Percentiles rank a stretch among this genome's conserved stretches.
Evolutionary conservation across 495 filamentous ascomycete genomes (phyloP).

Genomic region (Niebla homalea): DNA sequence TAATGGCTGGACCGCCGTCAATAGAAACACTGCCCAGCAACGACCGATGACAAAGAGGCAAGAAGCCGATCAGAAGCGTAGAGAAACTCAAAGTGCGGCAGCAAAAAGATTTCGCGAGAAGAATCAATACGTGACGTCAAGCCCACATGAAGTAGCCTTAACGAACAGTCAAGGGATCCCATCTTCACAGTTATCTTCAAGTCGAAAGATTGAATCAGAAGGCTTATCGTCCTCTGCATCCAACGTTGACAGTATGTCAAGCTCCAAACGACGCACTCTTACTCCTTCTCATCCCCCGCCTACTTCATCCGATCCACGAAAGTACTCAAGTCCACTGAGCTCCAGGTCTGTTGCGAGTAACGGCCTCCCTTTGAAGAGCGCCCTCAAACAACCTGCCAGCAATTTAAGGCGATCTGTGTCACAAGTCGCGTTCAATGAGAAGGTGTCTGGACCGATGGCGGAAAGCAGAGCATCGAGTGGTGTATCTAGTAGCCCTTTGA

Average conservation of each 20-base stretch:
- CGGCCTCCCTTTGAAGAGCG: conserved; percentile 8
- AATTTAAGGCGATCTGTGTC: conserved; percentile 9
- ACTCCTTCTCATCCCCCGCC: conserved; percentile 4
- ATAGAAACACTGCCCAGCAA: background rate
- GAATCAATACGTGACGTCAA: background rate
- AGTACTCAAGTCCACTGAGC: conserved; percentile 7
- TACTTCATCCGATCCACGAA: background rate
- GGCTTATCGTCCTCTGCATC: conserved; percentile 1
- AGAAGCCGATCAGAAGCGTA: background rate
- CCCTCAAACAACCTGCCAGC: conserved; percentile 8
- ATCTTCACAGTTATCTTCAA: background rate
- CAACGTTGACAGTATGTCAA: background rate
- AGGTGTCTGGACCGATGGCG: background rate
- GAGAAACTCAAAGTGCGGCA: background rate
- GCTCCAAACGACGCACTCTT: conserved; percentile 6
- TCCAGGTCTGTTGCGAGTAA: background rate
- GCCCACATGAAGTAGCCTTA: background rate
- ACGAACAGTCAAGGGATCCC: background rate
- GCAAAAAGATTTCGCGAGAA: background rate
- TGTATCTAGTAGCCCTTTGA: background rate
- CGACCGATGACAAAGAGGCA: background rate
- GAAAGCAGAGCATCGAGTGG: background rate
- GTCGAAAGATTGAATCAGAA: background rate
- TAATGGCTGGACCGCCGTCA: background rate
- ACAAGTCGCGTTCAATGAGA: background rate